Evolutionary conservation across 2,329 filamentous ascomycete genomes (phyloP).

Genomic region (Hypoxylon rubiginosum): DNA sequence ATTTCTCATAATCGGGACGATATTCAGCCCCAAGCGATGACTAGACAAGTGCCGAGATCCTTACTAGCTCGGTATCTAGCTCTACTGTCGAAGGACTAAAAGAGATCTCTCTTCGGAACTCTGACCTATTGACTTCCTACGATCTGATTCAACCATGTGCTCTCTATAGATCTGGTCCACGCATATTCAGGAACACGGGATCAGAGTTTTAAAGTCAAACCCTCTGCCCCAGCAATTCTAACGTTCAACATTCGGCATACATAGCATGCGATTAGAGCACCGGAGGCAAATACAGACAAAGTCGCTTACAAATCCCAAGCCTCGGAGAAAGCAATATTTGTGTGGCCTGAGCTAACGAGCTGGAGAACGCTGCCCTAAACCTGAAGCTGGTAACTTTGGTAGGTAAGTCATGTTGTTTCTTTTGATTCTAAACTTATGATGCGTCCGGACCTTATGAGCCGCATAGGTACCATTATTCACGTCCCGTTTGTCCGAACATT

Average conservation of each 20-base stretch:
- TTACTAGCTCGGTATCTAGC: conserved; percentile 1
- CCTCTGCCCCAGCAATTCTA: not conserved
- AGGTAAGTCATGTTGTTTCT: not conserved
- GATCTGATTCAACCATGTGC: conserved; percentile 4
- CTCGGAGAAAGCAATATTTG: conserved; percentile 8
- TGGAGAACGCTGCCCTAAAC: not conserved
- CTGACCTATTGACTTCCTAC: not conserved
- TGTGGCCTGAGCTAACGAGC: not conserved
- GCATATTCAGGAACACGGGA: conserved; percentile 30
- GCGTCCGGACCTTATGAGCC: not conserved
- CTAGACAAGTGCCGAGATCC: not conserved
- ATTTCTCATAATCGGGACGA: not conserved
- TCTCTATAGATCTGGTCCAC: conserved; percentile 9
- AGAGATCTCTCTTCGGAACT: not conserved
- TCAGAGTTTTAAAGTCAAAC: not conserved
- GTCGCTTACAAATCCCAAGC: not conserved
- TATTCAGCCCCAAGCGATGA: conserved; percentile 5
- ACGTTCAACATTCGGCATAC: not conserved
- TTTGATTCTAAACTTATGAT: not conserved
- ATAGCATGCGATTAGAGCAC: conserved; percentile 5
- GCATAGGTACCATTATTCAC: not conserved
- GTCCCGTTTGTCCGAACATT: not conserved
- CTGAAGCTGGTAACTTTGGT: not conserved
- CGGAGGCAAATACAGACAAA: not conserved
- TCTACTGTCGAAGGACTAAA: not conserved